Evolutionary conservation across 2,329 filamentous ascomycete species (phyloP).

Genomic region (Pseudogymnoascus sp.): DNA sequence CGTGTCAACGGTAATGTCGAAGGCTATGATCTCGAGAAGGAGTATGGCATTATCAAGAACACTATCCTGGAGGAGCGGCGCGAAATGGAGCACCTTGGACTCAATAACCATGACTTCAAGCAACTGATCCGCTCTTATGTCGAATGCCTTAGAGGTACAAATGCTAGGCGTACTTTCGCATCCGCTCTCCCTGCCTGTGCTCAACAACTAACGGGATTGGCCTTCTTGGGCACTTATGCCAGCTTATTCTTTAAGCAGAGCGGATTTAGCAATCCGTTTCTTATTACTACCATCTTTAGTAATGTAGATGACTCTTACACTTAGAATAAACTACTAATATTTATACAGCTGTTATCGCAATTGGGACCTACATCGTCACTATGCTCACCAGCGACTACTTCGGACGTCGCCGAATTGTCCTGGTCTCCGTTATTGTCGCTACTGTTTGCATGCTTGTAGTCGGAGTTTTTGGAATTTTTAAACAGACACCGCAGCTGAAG

Average conservation of each 20-base stretch:
- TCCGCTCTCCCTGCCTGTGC: constrained; percentile 13
- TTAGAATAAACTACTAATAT: neutral
- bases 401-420: constrained; percentile 16
- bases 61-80: constrained; percentile 17
- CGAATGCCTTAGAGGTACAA: constrained; percentile 17
- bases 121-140: constrained; percentile 15
- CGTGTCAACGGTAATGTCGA: constrained; percentile 16
- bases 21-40: constrained; percentile 17
- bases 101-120: neutral
- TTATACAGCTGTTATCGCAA: constrained; percentile 12
- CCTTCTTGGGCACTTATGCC: constrained; percentile 21
- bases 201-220: constrained; percentile 22
- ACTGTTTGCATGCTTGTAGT: constrained; percentile 14
- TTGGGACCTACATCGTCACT: constrained; percentile 13
- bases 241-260: constrained; percentile 22
- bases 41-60: constrained; percentile 19
- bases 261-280: constrained; percentile 21
- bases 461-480: constrained; percentile 14
- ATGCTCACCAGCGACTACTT: constrained; percentile 14
- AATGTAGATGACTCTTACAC: neutral
- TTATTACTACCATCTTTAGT: constrained; percentile 19
- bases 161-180: constrained; percentile 15
- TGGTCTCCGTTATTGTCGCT: constrained; percentile 13
- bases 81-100: neutral
- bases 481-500: constrained; percentile 12